Evolutionary conservation across 371 early-diverging fungal genomes (phyloP).

Genomic region (Coemansia linderi): DNA sequence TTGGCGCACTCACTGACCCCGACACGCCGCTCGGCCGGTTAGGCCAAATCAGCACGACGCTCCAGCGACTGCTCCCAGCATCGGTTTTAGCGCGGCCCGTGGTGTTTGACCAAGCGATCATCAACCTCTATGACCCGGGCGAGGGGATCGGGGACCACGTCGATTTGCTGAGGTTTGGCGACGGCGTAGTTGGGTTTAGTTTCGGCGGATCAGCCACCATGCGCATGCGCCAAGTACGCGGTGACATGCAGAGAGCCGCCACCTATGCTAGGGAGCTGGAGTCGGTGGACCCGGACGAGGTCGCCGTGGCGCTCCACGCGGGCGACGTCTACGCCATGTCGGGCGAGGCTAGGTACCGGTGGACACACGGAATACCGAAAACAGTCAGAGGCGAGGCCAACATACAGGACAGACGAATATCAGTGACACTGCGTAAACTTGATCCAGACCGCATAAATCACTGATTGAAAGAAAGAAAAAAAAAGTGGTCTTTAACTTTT

Average conservation of each 20-base stretch:
- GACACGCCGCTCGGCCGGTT: constrained; percentile 24
- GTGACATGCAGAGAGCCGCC: constrained; percentile 9
- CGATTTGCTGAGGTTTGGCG: constrained; percentile 48
- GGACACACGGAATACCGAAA: constrained; percentile 47
- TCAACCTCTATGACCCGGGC: constrained; percentile 47
- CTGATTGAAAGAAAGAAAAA: background rate
- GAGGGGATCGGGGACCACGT: constrained; percentile 51
- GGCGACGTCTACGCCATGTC: constrained; percentile 47
- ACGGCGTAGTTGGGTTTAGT: constrained; percentile 44
- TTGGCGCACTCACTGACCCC: constrained; percentile 19
- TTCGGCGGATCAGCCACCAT: constrained; percentile 34
- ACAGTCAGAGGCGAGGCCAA: background rate
- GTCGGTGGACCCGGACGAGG: background rate
- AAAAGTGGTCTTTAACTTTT: too few relatives aligned
- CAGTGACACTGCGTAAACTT: constrained; percentile 43
- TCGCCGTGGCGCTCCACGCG: constrained; percentile 5
- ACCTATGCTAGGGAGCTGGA: constrained; percentile 22
- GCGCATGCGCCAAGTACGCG: constrained; percentile 18
- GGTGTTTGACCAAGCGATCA: constrained; percentile 46
- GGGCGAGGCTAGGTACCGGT: constrained; percentile 40
- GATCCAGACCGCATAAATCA: too few relatives aligned
- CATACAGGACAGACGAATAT: constrained; percentile 22
- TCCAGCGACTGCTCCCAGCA: constrained; percentile 4
- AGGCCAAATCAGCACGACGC: background rate
- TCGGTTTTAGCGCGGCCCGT: background rate